Percentiles rank a stretch among this genome's conserved stretches.
Conservation (phyloP, 768 basidiomycete genomes). For the Suillus discolor region DNA sequence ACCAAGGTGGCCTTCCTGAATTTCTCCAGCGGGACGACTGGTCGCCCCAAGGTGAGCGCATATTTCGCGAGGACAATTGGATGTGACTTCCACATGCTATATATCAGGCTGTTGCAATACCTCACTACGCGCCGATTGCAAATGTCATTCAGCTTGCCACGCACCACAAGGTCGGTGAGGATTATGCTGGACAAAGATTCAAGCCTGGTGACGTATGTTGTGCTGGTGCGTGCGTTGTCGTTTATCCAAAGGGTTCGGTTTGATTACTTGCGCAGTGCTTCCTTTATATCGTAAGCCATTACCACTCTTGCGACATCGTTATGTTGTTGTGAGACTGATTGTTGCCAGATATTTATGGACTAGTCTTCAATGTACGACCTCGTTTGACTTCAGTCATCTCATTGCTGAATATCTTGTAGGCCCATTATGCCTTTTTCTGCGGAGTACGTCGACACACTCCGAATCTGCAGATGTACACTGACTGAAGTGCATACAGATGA, state of each 20-base stretch:
- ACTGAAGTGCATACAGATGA: conserved; percentile 42
- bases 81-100: not conserved
- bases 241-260: not conserved
- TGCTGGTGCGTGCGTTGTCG: conserved; percentile 45
- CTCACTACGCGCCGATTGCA: conserved; percentile 59
- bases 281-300: conserved; percentile 59
- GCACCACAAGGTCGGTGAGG: conserved; percentile 51
- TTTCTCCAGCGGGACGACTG: conserved; percentile 80
- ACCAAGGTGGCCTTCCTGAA: conserved; percentile 71
- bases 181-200: conserved; percentile 52
- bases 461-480: not conserved
- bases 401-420: conserved; percentile 39
- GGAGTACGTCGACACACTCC: conserved; percentile 43
- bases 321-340: not conserved
- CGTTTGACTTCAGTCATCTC: not conserved
- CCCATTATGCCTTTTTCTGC: conserved; percentile 58
- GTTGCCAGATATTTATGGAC: conserved; percentile 63
- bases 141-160: conserved; percentile 63
- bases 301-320: not conserved
- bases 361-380: conserved; percentile 55
- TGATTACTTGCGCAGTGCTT: conserved; percentile 42
- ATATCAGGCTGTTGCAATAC: conserved; percentile 57
- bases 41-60: conserved; percentile 62
- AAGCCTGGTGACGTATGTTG: conserved; percentile 62
- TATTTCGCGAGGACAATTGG: not conserved